Conservation (phyloP, 441 rosid species). For the Aquilaria agallochum region DNA sequence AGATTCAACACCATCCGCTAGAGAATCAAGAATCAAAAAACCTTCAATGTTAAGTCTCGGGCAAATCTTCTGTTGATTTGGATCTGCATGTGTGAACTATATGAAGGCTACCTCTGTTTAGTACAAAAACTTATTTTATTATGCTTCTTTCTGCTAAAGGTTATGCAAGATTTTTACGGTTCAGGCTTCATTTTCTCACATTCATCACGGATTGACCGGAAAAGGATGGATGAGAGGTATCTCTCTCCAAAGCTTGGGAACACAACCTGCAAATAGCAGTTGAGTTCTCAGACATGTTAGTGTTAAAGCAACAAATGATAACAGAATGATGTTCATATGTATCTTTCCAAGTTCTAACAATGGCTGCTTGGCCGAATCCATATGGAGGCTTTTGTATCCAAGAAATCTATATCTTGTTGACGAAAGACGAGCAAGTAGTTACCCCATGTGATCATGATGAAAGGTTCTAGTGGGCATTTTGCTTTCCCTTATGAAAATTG, state of each 20-base stretch:
- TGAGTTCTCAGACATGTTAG: constrained; percentile 1
- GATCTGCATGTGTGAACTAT: background rate
- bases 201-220: constrained; percentile 88
- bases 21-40: too few relatives aligned
- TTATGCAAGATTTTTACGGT: constrained; percentile 28
- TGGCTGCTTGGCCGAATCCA: background rate
- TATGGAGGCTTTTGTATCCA: background rate
- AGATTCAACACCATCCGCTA: too few relatives aligned
- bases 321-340: background rate
- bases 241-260: constrained; percentile 97
- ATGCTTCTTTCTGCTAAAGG: too few relatives aligned
- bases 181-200: constrained; percentile 90
- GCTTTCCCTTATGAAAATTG: too few relatives aligned
- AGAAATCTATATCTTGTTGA: background rate
- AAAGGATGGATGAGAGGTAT: constrained; percentile 77
- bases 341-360: background rate
- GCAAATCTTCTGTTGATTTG: background rate
- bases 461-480: too few relatives aligned
- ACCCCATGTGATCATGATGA: too few relatives aligned
- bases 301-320: background rate
- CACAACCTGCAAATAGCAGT: constrained; percentile 53
- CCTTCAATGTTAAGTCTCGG: background rate
- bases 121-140: too few relatives aligned
- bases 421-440: too few relatives aligned
- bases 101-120: background rate